These are phyloP conservation scores for Monosporascus sp. DNA, from an alignment of 2,329 filamentous ascomycete species.

Conservation along the genomic window DNA sequence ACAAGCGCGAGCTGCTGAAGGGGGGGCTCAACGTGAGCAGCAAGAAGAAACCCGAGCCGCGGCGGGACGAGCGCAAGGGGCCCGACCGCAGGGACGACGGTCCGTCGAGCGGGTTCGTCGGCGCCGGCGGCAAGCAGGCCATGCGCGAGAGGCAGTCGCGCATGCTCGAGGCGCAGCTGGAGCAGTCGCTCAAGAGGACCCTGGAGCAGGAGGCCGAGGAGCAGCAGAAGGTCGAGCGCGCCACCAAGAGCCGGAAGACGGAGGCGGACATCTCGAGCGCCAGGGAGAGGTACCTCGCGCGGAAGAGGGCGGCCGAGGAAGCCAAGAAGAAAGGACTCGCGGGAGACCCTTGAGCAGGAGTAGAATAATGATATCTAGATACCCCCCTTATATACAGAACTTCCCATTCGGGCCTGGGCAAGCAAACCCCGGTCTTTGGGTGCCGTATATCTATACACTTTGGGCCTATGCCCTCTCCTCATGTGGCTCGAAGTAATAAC, in stretches of 20 bases:
- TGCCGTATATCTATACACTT: conserved; percentile 16
- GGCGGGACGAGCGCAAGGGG: conserved; percentile 24
- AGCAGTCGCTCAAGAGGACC: conserved; percentile 65
- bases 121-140: conserved; percentile 53
- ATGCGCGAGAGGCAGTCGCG: conserved; percentile 70
- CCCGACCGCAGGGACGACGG: conserved; percentile 25
- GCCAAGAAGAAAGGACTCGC: conserved; percentile 45
- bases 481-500: neutral
- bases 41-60: conserved; percentile 50
- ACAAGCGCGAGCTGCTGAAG: conserved; percentile 73
- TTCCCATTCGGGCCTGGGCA: too few species aligned
- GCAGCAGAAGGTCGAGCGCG: conserved; percentile 54
- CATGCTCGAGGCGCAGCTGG: conserved; percentile 75
- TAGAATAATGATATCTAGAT: conserved; percentile 9
- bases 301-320: conserved; percentile 70
- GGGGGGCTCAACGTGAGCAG: conserved; percentile 70
- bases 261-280: conserved; percentile 70
- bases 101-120: conserved; percentile 29
- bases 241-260: conserved; percentile 73
- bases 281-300: conserved; percentile 71
- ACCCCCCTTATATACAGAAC: conserved; percentile 2
- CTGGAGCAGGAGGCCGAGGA: conserved; percentile 65
- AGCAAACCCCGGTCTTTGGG: too few species aligned
- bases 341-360: conserved; percentile 5
- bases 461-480: conserved; percentile 10